Evolutionary conservation across 2,329 filamentous ascomycete genomes (phyloP), one percentile per base, ranked within the genome.

Genomic region (Colletotrichum sp.): DNA sequence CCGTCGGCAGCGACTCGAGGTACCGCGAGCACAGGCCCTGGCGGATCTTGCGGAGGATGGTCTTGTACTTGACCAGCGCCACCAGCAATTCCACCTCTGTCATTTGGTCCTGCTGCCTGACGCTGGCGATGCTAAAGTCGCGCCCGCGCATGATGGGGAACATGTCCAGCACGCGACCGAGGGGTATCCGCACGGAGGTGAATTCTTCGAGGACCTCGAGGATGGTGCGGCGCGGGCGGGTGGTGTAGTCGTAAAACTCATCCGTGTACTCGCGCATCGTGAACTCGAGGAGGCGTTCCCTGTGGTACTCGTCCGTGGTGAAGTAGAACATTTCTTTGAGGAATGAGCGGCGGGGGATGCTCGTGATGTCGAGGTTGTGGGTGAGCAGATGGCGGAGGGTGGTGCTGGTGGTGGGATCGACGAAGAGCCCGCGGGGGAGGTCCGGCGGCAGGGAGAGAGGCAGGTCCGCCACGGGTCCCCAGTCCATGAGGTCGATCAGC

Each of bases 201-300:
- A 99, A 99, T 79, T 99, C 97, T 72, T 96, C 93, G 32, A 99
- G 89, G 5, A 98, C 94, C 84, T 99, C 97, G 8, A 99, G 87
- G 73, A 98, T 98, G 74, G 94, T 97, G 39, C 97, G 93, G 39
- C 96, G 93, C 1, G 96, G 95, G 10, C 97, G 93, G 0, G 96
- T 96, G 2, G 97, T 97, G 82, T 99, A 99, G 85, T 99, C 96
- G 86, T 95, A 98, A 71, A 98, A 93, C 79, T 99, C 97, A 79
- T 98, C 96, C 8, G 96, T 91, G 79, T 93, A 95, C 61, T 94
- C 90, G 0, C 95, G 92, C 79, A 94, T 91, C 2, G 93, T 93
- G 80, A 99, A 97, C 81, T 99, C 97, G 10, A 94, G 84, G 0
- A 99, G 90, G 3, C 96, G 92, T 76, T 97, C 94, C 79, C 92